Percentiles rank a stretch among this genome's conserved stretches.
These are phyloP conservation scores for Stagonosporopsis rhizophila DNA, from an alignment of 2,329 filamentous ascomycete species.

Conservation along the genomic window DNA sequence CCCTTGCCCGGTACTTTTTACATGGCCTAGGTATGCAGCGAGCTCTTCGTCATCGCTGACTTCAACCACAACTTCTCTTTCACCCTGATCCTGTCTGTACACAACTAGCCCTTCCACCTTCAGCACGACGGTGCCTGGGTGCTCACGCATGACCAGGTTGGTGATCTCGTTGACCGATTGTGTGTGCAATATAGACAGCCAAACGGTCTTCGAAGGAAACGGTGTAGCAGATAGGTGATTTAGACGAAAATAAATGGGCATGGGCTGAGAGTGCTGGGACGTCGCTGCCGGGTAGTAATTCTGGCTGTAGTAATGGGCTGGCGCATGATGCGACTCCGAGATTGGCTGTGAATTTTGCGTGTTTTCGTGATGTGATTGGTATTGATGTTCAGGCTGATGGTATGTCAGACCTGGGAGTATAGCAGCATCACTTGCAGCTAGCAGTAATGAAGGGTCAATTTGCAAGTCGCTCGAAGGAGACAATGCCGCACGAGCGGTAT, in stretches of 20 bases:
- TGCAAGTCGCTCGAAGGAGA: slow-evolving; percentile 62
- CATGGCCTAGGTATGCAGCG: slow-evolving; percentile 72
- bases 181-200: slow-evolving; percentile 69
- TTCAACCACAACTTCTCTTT: slow-evolving; percentile 67
- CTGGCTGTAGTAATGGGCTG: slow-evolving; percentile 20
- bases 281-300: slow-evolving; percentile 22
- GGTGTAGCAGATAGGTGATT: slow-evolving; percentile 68
- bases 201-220: slow-evolving; percentile 58
- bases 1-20: slow-evolving; percentile 55
- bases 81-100: slow-evolving; percentile 43
- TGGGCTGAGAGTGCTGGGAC: slow-evolving; percentile 42
- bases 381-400: slow-evolving; percentile 20
- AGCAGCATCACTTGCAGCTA: slow-evolving; percentile 62
- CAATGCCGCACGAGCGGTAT: slow-evolving; percentile 18
- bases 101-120: slow-evolving; percentile 72
- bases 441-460: slow-evolving; percentile 68
- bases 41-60: slow-evolving; percentile 77
- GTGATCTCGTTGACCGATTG: slow-evolving; percentile 68
- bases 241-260: slow-evolving; percentile 73
- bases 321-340: slow-evolving; percentile 38
- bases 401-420: slow-evolving; percentile 34
- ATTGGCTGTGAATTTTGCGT: slow-evolving; percentile 38
- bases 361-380: slow-evolving; percentile 40
- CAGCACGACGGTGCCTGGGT: slow-evolving; percentile 65
- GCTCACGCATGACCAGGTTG: slow-evolving; percentile 66